Evolutionary conservation across 352 stramenopile species (phyloP), one percentile per base, ranked within the genome.

Genomic region (Phytophthora pistaciae): DNA sequence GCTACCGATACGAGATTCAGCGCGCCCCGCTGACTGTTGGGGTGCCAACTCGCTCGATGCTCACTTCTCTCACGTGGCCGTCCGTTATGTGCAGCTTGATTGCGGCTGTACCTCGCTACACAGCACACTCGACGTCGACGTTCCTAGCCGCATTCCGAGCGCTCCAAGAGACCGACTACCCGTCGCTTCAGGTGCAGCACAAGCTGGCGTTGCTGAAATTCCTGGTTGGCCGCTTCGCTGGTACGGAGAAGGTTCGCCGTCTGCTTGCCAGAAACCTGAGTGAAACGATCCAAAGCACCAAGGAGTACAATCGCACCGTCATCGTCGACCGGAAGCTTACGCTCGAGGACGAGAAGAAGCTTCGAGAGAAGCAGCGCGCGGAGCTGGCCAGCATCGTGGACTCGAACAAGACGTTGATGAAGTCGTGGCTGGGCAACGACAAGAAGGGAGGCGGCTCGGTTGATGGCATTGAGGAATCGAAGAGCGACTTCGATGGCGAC

Each of bases 41-140:
- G 1, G 71, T 95, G 18, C 90, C 90, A 14, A 95, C 84, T 18
- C 79, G 76, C 10, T 87, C 84, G n/a, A 89, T 96, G 77, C 87
- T 97, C 23, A 95, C 90, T 44, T 72, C 84, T 36, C 74, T 95
- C 5, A 95, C 90, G 36, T 97, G 90, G 90, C 88, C 90, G 7
- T 82, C 84, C 0, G 79, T 97, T 50, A 54, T 96, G 25, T 80
- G 78, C 66, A 90, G 78, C 38, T 70, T 97, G 1, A 90, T 91
- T 40, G 64, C 75, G 29, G 77, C 90, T 13, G 87, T 97, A 18
- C 90, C 87, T 64, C 84, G 90, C 5, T 94, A 91, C 66, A 85
- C 75, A 40, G 68, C 78, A 11, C 74, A 87, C 33, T 63, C 82
- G 4, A 79, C 84, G 0, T 46, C 66, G 0, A 67, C 60, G 2